phyloP scores from a whole-genome alignment of 108 stramenopile species.

The Conticribra guillardii region DNA sequence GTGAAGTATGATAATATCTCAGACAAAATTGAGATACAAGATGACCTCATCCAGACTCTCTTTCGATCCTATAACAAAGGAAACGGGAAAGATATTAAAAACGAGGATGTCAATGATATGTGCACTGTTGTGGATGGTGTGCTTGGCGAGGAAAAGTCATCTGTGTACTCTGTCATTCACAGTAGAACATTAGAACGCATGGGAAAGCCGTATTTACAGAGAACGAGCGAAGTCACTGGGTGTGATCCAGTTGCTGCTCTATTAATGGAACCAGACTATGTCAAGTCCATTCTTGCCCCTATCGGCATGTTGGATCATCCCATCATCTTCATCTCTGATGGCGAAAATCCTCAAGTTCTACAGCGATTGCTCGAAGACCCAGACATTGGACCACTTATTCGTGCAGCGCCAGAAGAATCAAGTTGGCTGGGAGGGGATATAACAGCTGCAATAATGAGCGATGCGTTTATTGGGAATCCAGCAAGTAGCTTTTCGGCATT shows the following conservation, averaged over 20 bases:
- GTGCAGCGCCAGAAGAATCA: constrained; percentile 20
- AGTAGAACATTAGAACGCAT: constrained; percentile 27
- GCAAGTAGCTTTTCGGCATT: constrained; percentile 42
- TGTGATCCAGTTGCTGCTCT: constrained; percentile 46
- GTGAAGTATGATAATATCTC: neutral
- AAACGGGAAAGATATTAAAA: constrained; percentile 6
- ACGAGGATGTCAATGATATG: constrained; percentile 13
- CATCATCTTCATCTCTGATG: constrained; percentile 38
- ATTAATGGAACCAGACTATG: constrained; percentile 46
- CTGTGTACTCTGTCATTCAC: constrained; percentile 34
- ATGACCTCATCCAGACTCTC: constrained; percentile 27
- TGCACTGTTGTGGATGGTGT: constrained; percentile 41
- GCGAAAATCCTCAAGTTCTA: constrained; percentile 40
- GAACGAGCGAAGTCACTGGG: constrained; percentile 6
- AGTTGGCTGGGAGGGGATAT: constrained; percentile 54
- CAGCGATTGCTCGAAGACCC: constrained; percentile 22
- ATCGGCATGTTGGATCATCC: constrained; percentile 39
- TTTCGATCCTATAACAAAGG: constrained; percentile 45
- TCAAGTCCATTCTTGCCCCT: constrained; percentile 43
- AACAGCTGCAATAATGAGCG: constrained; percentile 27
- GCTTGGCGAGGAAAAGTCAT: constrained; percentile 16
- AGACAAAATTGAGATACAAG: constrained; percentile 35
- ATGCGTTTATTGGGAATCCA: constrained; percentile 49
- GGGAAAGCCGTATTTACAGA: neutral
- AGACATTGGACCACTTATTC: constrained; percentile 45